Base-by-base conservation (phyloP, 306 rosid species). In the Ochetophila trinervis region DNA sequence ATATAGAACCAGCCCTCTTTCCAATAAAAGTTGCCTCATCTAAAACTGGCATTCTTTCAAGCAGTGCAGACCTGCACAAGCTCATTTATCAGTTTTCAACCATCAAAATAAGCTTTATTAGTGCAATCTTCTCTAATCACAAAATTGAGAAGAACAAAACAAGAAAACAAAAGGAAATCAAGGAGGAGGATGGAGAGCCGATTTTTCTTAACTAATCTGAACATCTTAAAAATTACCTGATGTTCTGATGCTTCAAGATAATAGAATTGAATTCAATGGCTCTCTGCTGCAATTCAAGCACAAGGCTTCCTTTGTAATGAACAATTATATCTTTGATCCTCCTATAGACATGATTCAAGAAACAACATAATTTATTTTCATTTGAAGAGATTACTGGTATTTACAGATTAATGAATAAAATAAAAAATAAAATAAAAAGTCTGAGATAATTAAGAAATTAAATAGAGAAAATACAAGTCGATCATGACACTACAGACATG, bases 281-380 rank as follows among this genome's bases (percentile, higher is more conserved):
- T 84, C 99, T 90, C 80, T 93, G 99, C 96, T 93, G 99, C 91
- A 90, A 83, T 79, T 93, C 97, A 73, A 93, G 96, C 78, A 84
- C 83, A 65, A 93, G 89, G 80, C 80, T 90, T 71, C 97, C 97
- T 83, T 80, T 84, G 85, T 84, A 77, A 71, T 88, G 97, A 65
- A 62, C 83, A 68, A 84, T 72, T 72, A 90, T 83, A 66, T 88
- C 85, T 75, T 50, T 85, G 78, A 93, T 75, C 82, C 99, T 90
- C 96, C 99, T 93, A 64, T 64, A 80, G 27, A 63, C 40, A 63
- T 27, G 37, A 65, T 65, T 75, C 62, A 70, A 32, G 37, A 63
- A 65, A 76, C 40, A 65, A 70, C 52, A 62, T 49, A 4, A 63
- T 6, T 47, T 57, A 69, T 73, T 53, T 58, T 66, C 60, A 82